Evolutionary conservation across 352 stramenopile species (phyloP).

Genomic region (Detonula confervacea): DNA sequence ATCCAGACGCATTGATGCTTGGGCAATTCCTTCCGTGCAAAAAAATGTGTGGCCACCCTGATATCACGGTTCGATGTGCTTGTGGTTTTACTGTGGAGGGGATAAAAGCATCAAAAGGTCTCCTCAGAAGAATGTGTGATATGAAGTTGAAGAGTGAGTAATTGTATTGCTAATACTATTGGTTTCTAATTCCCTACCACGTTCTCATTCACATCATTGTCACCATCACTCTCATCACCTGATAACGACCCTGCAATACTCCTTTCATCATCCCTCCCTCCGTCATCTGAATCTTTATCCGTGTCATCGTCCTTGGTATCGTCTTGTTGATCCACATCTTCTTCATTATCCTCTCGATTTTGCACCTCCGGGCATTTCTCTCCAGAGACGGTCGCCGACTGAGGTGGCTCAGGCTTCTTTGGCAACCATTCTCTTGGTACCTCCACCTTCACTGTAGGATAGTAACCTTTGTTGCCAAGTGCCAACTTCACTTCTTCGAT

Average conservation of each 20-base stretch:
- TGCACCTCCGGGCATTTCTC: not conserved
- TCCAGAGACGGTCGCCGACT: too few relatives aligned
- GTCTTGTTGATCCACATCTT: not conserved
- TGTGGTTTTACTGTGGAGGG: constrained; percentile 9
- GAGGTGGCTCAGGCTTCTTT: too few relatives aligned
- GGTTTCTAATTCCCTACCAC: not conserved
- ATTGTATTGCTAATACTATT: too few relatives aligned
- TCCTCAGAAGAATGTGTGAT: not conserved
- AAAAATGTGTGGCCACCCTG: not conserved
- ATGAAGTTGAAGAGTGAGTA: not conserved
- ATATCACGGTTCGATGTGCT: constrained; percentile 8
- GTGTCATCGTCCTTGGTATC: too few relatives aligned
- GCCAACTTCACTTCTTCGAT: constrained; percentile 3
- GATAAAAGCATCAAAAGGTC: not conserved
- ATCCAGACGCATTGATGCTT: constrained; percentile 3
- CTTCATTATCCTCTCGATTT: not conserved
- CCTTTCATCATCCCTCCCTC: constrained; percentile 7
- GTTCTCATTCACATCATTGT: constrained; percentile 8
- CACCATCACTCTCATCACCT: constrained; percentile 2
- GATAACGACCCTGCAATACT: not conserved
- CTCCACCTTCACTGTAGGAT: too few relatives aligned
- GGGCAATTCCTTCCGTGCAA: constrained; percentile 11
- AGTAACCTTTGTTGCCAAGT: not conserved
- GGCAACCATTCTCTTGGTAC: too few relatives aligned
- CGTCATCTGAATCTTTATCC: constrained; percentile 19